A percentile compares a stretch with the other conserved stretches of the same genome.
phyloP scores from a whole-genome alignment of 352 stramenopile genomes.

The Pythium pyrilobum region DNA sequence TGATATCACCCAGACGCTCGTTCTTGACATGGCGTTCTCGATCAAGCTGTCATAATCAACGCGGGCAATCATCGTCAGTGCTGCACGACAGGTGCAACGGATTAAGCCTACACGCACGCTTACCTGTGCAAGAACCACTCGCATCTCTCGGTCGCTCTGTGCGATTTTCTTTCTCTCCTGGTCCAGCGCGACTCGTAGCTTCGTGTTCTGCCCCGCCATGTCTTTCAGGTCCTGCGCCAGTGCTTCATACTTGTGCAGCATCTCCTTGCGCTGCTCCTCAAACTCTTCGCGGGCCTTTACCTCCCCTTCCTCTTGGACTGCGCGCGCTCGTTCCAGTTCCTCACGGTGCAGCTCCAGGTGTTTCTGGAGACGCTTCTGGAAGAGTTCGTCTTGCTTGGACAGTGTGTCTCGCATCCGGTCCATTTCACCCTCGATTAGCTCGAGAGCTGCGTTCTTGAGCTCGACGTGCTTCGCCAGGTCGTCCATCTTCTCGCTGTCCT shows the following conservation, averaged over 20 bases:
- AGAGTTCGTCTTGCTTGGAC: conserved; percentile 48
- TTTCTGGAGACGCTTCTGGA: conserved; percentile 43
- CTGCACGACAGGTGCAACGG: not conserved
- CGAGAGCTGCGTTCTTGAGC: conserved; percentile 47
- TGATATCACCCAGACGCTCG: conserved; percentile 64
- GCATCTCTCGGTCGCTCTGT: conserved; percentile 62
- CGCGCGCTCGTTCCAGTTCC: conserved; percentile 28
- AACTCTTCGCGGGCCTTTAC: conserved; percentile 28
- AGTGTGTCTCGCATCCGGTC: conserved; percentile 47
- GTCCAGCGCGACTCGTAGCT: conserved; percentile 39
- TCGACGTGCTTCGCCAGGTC: conserved; percentile 30
- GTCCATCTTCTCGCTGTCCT: conserved; percentile 15
- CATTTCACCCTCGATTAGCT: conserved; percentile 70
- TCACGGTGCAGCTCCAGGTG: conserved; percentile 43
- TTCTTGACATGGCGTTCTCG: conserved; percentile 65
- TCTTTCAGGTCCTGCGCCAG: conserved; percentile 37
- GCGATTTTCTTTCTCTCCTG: conserved; percentile 35
- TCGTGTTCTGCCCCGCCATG: conserved; percentile 41
- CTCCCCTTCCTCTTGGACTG: conserved; percentile 29
- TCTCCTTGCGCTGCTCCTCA: conserved; percentile 26
- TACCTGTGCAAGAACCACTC: conserved; percentile 56
- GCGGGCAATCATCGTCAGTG: not conserved
- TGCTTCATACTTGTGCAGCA: conserved; percentile 37
- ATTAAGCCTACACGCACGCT: not conserved
- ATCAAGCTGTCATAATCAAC: conserved; percentile 37